Percentiles rank a stretch among this genome's conserved stretches.
These are phyloP conservation scores for Bruguiera hainesii DNA, from an alignment of 441 rosid species.

Conservation along the genomic window DNA sequence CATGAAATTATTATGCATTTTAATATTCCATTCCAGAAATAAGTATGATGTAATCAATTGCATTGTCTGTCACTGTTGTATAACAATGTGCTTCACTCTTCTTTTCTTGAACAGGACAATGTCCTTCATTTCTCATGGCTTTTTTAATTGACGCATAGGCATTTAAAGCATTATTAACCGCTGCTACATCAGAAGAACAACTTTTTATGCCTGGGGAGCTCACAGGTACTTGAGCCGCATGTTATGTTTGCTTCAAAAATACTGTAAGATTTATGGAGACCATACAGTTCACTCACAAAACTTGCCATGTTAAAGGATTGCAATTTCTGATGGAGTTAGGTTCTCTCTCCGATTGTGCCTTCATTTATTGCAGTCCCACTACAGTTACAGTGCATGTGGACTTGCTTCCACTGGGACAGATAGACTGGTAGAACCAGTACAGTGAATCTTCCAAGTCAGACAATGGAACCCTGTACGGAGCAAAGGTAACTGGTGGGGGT, in stretches of 20 bases:
- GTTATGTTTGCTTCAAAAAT: neutral
- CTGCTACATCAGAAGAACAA: constrained; percentile 83
- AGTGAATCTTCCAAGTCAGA: constrained; percentile 40
- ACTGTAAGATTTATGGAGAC: neutral
- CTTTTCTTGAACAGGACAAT: too few species aligned
- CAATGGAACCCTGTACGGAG: constrained; percentile 32
- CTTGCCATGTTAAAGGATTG: too few species aligned
- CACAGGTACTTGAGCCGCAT: constrained; percentile 51
- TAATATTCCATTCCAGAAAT: too few species aligned
- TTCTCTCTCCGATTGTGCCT: constrained; percentile 8
- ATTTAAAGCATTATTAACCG: constrained; percentile 89
- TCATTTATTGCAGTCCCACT: too few species aligned
- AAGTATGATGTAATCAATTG: too few species aligned
- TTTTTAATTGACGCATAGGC: constrained; percentile 38
- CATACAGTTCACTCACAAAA: neutral
- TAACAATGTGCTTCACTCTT: too few species aligned
- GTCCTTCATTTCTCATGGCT: too few species aligned
- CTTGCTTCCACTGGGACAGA: constrained; percentile 50
- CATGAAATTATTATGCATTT: too few species aligned
- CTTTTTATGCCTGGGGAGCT: constrained; percentile 96
- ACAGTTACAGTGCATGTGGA: too few species aligned
- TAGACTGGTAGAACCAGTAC: constrained; percentile 39
- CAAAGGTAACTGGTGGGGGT: constrained; percentile 84
- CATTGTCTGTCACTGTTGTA: too few species aligned
- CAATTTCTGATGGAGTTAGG: too few species aligned